Evolutionary conservation across 2,329 filamentous ascomycete species (phyloP).

Genomic region (Beauveria sp.): DNA sequence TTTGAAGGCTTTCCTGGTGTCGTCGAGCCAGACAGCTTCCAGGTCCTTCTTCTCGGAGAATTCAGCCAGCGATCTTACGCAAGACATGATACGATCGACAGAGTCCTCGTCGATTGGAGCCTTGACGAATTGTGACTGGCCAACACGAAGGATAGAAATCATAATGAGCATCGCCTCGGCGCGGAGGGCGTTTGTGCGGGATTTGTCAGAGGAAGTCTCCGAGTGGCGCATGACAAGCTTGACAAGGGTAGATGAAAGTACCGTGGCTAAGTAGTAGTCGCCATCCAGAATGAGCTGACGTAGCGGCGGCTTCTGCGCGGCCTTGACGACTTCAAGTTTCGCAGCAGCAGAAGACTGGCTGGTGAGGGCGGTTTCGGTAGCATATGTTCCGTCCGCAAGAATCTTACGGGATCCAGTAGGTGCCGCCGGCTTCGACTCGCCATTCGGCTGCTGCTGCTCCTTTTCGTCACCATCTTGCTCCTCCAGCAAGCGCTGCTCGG

Average conservation of each 20-base stretch:
- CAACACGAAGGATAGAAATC: slow-evolving; percentile 97
- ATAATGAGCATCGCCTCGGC: slow-evolving; percentile 99
- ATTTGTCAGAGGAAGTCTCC: slow-evolving; percentile 78
- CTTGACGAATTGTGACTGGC: slow-evolving; percentile 98
- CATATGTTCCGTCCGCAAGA: slow-evolving; percentile 92
- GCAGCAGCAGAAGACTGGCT: slow-evolving; percentile 85
- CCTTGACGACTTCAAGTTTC: slow-evolving; percentile 91
- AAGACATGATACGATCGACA: slow-evolving; percentile 97
- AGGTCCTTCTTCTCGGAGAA: slow-evolving; percentile 85
- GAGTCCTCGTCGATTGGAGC: slow-evolving; percentile 96
- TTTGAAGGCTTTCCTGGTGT: slow-evolving; percentile 91
- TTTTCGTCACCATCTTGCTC: slow-evolving; percentile 66
- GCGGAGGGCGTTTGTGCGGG: slow-evolving; percentile 85
- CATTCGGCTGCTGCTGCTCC: slow-evolving; percentile 65
- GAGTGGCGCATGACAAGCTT: slow-evolving; percentile 97
- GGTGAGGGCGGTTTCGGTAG: slow-evolving; percentile 91
- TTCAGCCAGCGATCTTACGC: slow-evolving; percentile 84
- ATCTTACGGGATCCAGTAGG: slow-evolving; percentile 85
- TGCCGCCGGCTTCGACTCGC: slow-evolving; percentile 65
- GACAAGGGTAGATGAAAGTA: slow-evolving; percentile 90
- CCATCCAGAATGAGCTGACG: slow-evolving; percentile 93
- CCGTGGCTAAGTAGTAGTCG: slow-evolving; percentile 92
- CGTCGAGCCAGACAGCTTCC: slow-evolving; percentile 85
- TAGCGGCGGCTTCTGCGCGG: slow-evolving; percentile 90
- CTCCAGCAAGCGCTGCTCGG: slow-evolving; percentile 85